These are phyloP conservation scores for Penicillium atrosanguineum DNA, from an alignment of 495 filamentous ascomycete genomes.

Conservation along the genomic window DNA sequence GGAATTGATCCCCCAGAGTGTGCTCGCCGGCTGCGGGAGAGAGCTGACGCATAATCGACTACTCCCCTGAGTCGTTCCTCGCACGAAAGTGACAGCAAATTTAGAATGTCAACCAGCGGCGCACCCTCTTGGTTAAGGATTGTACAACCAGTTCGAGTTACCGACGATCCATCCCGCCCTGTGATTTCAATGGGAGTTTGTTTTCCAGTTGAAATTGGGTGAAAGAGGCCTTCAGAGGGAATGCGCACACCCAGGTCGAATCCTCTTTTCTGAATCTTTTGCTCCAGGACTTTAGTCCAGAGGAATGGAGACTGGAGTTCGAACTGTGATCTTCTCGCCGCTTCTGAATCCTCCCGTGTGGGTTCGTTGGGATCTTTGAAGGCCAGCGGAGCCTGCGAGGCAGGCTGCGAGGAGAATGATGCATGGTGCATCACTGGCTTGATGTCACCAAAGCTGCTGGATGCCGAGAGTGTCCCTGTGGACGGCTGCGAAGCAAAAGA, in stretches of 20 bases:
- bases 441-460: slow-evolving; percentile 38
- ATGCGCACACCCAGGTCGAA: slow-evolving; percentile 59
- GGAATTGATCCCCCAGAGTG: slow-evolving; percentile 73
- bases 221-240: slow-evolving; percentile 60
- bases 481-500: slow-evolving; percentile 45
- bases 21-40: slow-evolving; percentile 62
- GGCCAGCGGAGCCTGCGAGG: slow-evolving; percentile 29
- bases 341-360: slow-evolving; percentile 41
- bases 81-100: slow-evolving; percentile 70
- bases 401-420: slow-evolving; percentile 32
- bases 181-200: slow-evolving; percentile 53
- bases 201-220: slow-evolving; percentile 44
- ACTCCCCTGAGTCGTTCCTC: slow-evolving; percentile 68
- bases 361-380: slow-evolving; percentile 44
- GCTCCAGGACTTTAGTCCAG: slow-evolving; percentile 44
- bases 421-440: slow-evolving; percentile 34
- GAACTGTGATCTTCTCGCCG: slow-evolving; percentile 47
- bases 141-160: slow-evolving; percentile 55
- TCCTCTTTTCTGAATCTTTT: slow-evolving; percentile 45
- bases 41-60: slow-evolving; percentile 64
- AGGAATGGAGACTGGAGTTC: slow-evolving; percentile 62
- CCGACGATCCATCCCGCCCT: slow-evolving; percentile 52
- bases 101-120: slow-evolving; percentile 68
- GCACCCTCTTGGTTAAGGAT: slow-evolving; percentile 66
- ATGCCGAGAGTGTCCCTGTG: slow-evolving; percentile 37